phyloP scores from a whole-genome alignment of 495 filamentous ascomycete species.

The Pyronema domesticum region DNA sequence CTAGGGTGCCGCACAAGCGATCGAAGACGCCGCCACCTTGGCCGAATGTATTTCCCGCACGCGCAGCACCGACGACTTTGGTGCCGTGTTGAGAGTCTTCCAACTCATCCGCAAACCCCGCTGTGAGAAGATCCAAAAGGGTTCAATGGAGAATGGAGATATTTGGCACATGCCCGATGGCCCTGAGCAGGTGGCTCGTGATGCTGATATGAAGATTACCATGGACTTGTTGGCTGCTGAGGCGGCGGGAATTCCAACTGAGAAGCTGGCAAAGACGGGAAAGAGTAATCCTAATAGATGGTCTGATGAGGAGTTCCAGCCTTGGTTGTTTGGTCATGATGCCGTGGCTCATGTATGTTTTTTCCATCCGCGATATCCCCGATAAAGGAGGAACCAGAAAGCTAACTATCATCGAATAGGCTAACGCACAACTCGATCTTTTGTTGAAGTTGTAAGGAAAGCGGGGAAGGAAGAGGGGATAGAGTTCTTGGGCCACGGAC shows the following conservation, averaged over 20 bases:
- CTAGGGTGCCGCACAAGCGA: constrained; percentile 34
- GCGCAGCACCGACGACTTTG: constrained; percentile 29
- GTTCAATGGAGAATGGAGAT: constrained; percentile 35
- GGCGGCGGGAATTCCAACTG: constrained; percentile 10
- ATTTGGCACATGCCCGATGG: constrained; percentile 43
- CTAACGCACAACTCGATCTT: too few species aligned
- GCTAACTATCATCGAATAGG: too few species aligned
- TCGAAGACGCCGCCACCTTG: constrained; percentile 35
- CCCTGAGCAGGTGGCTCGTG: constrained; percentile 34
- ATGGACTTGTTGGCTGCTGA: too few species aligned
- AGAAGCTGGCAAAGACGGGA: constrained; percentile 21
- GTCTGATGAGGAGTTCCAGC: constrained; percentile 42
- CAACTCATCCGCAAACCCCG: constrained; percentile 43
- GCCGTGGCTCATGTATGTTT: not conserved
- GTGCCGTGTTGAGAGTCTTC: constrained; percentile 35
- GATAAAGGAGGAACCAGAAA: too few species aligned
- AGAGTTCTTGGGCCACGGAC: too few species aligned
- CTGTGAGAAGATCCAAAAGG: constrained; percentile 38
- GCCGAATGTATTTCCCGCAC: constrained; percentile 26
- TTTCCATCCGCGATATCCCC: too few species aligned
- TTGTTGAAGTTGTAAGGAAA: too few species aligned
- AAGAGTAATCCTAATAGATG: constrained; percentile 40
- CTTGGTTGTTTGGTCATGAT: constrained; percentile 37
- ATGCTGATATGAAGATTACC: constrained; percentile 27
- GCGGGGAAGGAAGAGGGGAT: too few species aligned